phyloP scores from a whole-genome alignment of 2,329 filamentous ascomycete species.

The Esteya vermicola region DNA sequence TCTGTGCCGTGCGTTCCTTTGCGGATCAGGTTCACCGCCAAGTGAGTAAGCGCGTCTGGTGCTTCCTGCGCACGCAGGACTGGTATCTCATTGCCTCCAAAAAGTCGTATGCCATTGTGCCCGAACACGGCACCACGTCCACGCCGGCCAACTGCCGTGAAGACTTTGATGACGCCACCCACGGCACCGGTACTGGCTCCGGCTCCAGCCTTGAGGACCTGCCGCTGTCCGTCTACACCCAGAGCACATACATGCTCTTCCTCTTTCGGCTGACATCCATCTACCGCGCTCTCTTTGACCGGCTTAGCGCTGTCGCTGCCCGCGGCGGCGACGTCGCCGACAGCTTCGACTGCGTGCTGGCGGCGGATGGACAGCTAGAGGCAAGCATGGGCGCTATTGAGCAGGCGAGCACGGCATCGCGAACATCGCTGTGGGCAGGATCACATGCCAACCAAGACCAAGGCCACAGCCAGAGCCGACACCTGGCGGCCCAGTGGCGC shows the following conservation, averaged over 20 bases:
- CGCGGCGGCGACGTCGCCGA: neutral
- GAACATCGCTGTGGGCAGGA: too few relatives aligned
- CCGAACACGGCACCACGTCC: neutral
- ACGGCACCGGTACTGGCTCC: neutral
- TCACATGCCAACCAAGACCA: too few relatives aligned
- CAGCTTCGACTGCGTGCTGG: neutral
- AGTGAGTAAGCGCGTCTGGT: slow-evolving; percentile 1
- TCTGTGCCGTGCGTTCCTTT: neutral
- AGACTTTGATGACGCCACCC: neutral
- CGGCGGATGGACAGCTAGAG: neutral
- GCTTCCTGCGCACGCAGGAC: neutral
- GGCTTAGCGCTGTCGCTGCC: neutral
- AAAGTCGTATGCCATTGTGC: neutral
- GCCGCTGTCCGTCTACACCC: neutral
- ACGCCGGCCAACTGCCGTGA: slow-evolving; percentile 1
- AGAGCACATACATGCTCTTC: slow-evolving; percentile 1
- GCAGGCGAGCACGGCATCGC: neutral
- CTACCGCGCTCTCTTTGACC: neutral
- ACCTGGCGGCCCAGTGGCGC: neutral
- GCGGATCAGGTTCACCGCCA: neutral
- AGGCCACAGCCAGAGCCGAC: neutral
- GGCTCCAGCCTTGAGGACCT: neutral
- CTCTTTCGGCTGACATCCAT: neutral
- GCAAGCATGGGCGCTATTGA: slow-evolving; percentile 1
- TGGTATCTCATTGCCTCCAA: slow-evolving; percentile 1